Evolutionary conservation across 805 yeast species (phyloP), one percentile per base, ranked within the genome.

Genomic region (Starmerella cellae): DNA sequence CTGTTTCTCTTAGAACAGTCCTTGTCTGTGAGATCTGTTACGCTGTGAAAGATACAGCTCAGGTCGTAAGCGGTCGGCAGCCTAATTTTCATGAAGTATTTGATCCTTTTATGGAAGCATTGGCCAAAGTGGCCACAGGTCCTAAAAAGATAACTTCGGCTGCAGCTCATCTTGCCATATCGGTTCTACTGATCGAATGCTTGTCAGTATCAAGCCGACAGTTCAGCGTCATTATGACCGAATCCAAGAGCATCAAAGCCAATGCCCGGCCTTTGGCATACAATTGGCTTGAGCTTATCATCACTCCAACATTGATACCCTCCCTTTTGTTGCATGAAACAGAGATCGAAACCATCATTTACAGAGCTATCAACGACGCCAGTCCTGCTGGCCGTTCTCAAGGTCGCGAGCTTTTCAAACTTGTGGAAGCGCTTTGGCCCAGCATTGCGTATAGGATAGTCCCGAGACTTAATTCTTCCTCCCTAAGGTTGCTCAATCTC

Each of bases 1-100:
- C 76, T 1, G 53, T 68, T 6, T 85, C 97, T 0, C 64, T 91
- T 43, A 67, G 98, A 55, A 91, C 98, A 0, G 81, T 95, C 0
- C 65, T 91, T 18, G 75, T 87, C 1, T 63, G 74, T 2, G 73
- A 81, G 54, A 82, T 85, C 0, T 81, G 93, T 55, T 82, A 78
- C 44, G 58, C 85, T 18, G 66, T 82, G 10, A 82, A 81, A 55
- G 97, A 87, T 48, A 43, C 56, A 6, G 58, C 56, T 2, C 53
- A 55, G 23, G 39, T 60, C 2, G 6, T 9, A 6, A 36, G 55
- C 5, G 51, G 57, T 4, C 26, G 48, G 11, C 35, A 44, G 6
- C 44, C 56, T 6, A 10, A 8, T 14, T 36, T 27, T 26, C 24
- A 29, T 2, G 45, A 45, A 16, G 55, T 75, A 2, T 59, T 70